Evolutionary conservation across 2,329 filamentous ascomycete species (phyloP).

Genomic region (Ceratocystis harringtonii): DNA sequence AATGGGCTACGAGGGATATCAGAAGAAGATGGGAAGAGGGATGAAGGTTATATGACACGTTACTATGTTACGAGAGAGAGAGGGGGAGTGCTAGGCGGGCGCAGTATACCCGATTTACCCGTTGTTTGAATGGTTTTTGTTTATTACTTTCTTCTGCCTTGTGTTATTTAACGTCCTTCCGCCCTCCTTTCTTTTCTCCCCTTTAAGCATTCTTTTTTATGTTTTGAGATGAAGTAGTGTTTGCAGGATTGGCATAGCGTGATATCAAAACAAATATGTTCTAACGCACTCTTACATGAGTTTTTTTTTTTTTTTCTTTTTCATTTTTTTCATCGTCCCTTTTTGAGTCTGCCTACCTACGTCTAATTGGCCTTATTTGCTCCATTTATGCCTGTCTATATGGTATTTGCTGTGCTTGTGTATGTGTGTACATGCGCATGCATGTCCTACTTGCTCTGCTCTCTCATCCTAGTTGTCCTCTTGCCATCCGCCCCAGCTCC

Average conservation of each 20-base stretch:
- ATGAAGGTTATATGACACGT: not conserved
- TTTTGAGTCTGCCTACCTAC: not conserved
- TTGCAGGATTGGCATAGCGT: not conserved
- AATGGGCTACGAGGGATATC: not conserved
- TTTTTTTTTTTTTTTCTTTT: not conserved
- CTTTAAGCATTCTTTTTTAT: not conserved
- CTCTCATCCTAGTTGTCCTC: not conserved
- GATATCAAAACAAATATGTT: not conserved
- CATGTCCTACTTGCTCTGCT: too few species aligned
- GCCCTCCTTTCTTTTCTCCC: not conserved
- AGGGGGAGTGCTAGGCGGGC: not conserved
- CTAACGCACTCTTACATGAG: not conserved
- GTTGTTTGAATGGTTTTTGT: not conserved
- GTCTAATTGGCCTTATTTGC: not conserved
- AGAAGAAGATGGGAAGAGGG: not conserved
- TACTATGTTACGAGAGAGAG: not conserved
- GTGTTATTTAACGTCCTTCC: not conserved
- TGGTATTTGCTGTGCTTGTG: not conserved
- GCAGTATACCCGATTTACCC: not conserved
- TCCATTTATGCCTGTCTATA: not conserved
- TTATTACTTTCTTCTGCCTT: not conserved
- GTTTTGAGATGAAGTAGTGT: not conserved
- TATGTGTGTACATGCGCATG: too few species aligned
- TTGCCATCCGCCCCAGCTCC: conserved; percentile 46
- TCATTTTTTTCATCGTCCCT: not conserved